A percentile compares a stretch with the other conserved stretches of the same genome.
Evolutionary conservation across 2,329 filamentous ascomycete genomes (phyloP).

Genomic region (Alternaria alternata): DNA sequence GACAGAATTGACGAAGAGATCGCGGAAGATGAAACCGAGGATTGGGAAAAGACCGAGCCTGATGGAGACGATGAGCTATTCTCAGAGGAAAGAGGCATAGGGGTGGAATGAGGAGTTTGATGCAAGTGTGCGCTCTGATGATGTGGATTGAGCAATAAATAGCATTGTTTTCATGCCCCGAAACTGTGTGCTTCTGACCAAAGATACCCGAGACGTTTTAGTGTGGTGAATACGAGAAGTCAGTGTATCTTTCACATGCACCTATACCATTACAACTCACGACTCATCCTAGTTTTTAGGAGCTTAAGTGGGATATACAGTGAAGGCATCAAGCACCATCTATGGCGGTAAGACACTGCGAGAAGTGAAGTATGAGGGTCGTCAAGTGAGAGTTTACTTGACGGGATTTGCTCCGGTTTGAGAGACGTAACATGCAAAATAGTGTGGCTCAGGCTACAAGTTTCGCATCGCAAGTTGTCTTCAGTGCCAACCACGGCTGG

Average conservation of each 20-base stretch:
- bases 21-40: slow-evolving; percentile 6
- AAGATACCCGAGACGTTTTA: not conserved
- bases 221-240: not conserved
- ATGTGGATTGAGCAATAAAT: not conserved
- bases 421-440: not conserved
- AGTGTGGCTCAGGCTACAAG: not conserved
- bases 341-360: not conserved
- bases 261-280: no score
- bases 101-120: not conserved
- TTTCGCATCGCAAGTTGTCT: not conserved
- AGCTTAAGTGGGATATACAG: not conserved
- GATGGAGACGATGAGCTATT: not conserved
- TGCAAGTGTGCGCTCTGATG: not conserved
- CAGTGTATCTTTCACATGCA: no score
- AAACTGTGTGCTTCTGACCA: not conserved
- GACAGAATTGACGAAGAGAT: slow-evolving; percentile 14
- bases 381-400: not conserved
- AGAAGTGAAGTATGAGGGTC: not conserved
- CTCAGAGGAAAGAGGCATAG: not conserved
- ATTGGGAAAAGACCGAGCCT: not conserved
- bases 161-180: not conserved
- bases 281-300: not conserved
- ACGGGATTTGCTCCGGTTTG: not conserved
- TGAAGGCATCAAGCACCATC: not conserved
- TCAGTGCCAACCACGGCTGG: not conserved